Base-by-base conservation (phyloP, 495 filamentous ascomycete genomes). In the Wilcoxina mikolae region DNA sequence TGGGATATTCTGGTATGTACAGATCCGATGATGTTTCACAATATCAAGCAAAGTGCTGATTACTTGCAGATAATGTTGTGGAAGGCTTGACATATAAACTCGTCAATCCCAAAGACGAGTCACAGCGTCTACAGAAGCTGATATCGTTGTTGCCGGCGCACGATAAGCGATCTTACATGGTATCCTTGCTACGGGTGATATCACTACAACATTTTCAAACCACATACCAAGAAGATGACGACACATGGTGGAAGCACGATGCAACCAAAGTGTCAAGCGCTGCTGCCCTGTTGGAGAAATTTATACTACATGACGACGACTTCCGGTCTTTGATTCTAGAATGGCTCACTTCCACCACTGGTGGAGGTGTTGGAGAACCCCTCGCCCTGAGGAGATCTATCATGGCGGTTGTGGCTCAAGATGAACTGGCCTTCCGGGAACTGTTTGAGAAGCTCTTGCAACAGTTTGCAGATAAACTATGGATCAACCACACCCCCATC, bases 391-490 rank as follows among this genome's bases (percentile, higher is more conserved):
- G 80, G 46, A 76, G 87, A 46, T 80, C 79, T 20, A 71, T 83
- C n/a, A 53, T 91, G 20, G 75, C 78, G 38, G 73, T 74, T 17
- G 64, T 85, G 50, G 68, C 76, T 17, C 60, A 73, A n/a, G 68
- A 78, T 33, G 70, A 69, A 56, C 76, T 71, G 3, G 66, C 71
- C 7, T 66, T 87, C 17, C 70, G 74, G 25, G 67, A 60, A 3
- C 62, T 93, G 10, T 61, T 93, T 17, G 77, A 84, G 55, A 83
- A 79, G 61, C 73, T 73, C 48, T 70, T 95, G 24, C 69, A 70
- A 45, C 75, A 84, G 31, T 94, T 95, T 64, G 84, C 82, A 10
- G 89, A 96, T 59, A 79, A 84, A 50, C 71, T 95, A 31, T 89
- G 82, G 61, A 87, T 95, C 60, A 84, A 81, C 55, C 87, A 95